These are phyloP conservation scores for Hydrangea macrophylla DNA, from an alignment of 148 eudicot genomes.

Conservation along the genomic window DNA sequence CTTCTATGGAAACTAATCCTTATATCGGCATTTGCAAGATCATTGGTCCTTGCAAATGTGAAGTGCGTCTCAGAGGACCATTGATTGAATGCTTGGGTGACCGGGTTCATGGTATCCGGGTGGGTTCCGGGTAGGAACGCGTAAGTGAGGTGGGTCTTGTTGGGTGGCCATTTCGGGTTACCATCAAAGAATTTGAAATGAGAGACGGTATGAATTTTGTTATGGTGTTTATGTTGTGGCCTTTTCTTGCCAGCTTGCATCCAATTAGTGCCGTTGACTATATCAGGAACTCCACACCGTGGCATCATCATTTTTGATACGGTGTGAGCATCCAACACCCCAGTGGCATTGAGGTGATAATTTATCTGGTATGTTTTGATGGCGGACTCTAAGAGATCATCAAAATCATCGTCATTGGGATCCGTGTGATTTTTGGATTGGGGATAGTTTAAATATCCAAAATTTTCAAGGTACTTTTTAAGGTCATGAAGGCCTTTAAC, in stretches of 20 bases:
- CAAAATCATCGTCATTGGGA: conserved; percentile 9
- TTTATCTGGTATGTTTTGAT: conserved; percentile 16
- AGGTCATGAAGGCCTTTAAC: conserved; percentile 12
- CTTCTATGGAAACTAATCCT: conserved; percentile 2
- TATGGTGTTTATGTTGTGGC: background rate
- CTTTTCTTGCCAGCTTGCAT: background rate
- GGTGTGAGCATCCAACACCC: conserved; percentile 12
- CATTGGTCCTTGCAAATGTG: background rate
- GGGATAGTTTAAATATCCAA: conserved; percentile 15
- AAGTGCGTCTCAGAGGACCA: conserved; percentile 17
- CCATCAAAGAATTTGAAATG: conserved; percentile 12
- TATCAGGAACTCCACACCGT: conserved; percentile 19
- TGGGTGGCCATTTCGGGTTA: conserved; percentile 18
- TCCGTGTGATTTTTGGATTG: background rate
- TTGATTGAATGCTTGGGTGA: conserved; percentile 9
- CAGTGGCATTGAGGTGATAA: conserved; percentile 18
- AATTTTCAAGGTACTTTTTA: conserved; percentile 16
- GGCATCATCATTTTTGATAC: conserved; percentile 20
- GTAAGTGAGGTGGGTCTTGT: conserved; percentile 4
- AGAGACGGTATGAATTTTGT: conserved; percentile 9
- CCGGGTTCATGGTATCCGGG: background rate
- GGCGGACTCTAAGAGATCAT: conserved; percentile 19
- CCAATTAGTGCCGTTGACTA: background rate
- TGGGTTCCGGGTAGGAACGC: background rate
- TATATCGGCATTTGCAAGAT: conserved; percentile 3